A percentile compares a stretch with the other conserved stretches of the same genome.
These are phyloP conservation scores for Leccinum pallidistipes DNA, from an alignment of 1,284 basidiomycete species.

Conservation along the genomic window DNA sequence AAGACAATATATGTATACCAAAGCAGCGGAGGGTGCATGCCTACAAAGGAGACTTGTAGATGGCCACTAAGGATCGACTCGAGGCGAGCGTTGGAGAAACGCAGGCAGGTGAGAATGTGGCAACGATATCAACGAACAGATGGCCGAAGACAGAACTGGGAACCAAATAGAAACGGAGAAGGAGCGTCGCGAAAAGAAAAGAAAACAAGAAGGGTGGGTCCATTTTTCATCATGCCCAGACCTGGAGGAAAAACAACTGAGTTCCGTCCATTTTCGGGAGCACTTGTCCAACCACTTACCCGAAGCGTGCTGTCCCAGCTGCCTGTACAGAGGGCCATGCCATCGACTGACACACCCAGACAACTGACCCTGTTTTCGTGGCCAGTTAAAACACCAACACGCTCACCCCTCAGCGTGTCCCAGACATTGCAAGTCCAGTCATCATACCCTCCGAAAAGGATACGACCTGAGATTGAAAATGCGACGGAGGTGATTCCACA, in stretches of 20 bases:
- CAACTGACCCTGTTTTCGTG: constrained; percentile 98
- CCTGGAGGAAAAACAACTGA: constrained; percentile 36
- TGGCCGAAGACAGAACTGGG: constrained; percentile 26
- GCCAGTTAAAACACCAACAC: constrained; percentile 93
- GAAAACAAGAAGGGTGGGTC: constrained; percentile 28
- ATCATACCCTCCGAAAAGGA: constrained; percentile 98
- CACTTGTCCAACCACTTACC: constrained; percentile 51
- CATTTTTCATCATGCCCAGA: constrained; percentile 54
- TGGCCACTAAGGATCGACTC: constrained; percentile 62
- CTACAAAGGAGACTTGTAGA: constrained; percentile 35
- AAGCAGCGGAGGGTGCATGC: constrained; percentile 34
- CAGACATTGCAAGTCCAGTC: constrained; percentile 99
- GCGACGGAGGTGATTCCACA: constrained; percentile 99
- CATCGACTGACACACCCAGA: constrained; percentile 93
- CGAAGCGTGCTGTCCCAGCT: constrained; percentile 97
- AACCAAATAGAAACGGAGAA: constrained; percentile 26
- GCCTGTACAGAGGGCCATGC: constrained; percentile 97
- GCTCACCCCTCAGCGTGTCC: constrained; percentile 98
- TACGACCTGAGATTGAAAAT: constrained; percentile 95
- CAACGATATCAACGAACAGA: constrained; percentile 48
- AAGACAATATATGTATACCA: constrained; percentile 41
- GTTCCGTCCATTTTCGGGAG: constrained; percentile 9
- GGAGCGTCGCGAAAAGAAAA: constrained; percentile 15
- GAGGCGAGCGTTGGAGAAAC: constrained; percentile 44
- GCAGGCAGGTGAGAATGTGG: constrained; percentile 49